Evolutionary conservation across 148 eudicot genomes (phyloP).

Genomic region (Camellia japonica): DNA sequence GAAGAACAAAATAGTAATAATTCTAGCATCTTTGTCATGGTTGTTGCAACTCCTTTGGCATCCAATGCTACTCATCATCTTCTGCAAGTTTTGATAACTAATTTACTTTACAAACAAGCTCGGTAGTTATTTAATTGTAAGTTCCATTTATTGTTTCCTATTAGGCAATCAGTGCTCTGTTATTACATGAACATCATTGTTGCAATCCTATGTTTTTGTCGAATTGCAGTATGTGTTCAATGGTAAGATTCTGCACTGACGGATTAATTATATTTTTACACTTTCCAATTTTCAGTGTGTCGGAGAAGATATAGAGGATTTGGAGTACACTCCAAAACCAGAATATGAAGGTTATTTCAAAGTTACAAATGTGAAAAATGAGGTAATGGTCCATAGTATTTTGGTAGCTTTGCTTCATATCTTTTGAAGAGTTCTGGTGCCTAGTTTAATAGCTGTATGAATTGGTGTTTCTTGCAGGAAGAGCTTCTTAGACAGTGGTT

Average conservation of each 20-base stretch:
- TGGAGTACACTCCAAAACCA: constrained; percentile 96
- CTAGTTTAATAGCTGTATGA: constrained; percentile 11
- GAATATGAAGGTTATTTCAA: constrained; percentile 90
- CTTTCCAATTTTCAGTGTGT: constrained; percentile 60
- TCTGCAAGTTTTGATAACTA: neutral
- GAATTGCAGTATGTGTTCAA: neutral
- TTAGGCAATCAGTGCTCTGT: neutral
- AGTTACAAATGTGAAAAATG: constrained; percentile 85
- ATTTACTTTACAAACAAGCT: neutral
- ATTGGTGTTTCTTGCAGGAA: constrained; percentile 44
- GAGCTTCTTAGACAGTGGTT: constrained; percentile 85
- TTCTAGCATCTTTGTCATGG: neutral
- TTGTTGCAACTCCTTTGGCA: neutral
- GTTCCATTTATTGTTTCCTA: neutral
- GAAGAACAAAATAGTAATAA: no score
- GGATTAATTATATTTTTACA: neutral
- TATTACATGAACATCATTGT: neutral
- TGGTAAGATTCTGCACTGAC: constrained; percentile 7
- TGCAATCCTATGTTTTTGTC: neutral
- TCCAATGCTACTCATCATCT: neutral
- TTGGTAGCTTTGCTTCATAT: neutral
- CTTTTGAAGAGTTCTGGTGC: neutral
- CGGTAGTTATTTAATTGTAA: neutral
- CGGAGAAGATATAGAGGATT: constrained; percentile 91
- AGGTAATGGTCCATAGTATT: constrained; percentile 40